Base-by-base conservation (phyloP, 2,329 filamentous ascomycete species). In the Penicillium olsonii region DNA sequence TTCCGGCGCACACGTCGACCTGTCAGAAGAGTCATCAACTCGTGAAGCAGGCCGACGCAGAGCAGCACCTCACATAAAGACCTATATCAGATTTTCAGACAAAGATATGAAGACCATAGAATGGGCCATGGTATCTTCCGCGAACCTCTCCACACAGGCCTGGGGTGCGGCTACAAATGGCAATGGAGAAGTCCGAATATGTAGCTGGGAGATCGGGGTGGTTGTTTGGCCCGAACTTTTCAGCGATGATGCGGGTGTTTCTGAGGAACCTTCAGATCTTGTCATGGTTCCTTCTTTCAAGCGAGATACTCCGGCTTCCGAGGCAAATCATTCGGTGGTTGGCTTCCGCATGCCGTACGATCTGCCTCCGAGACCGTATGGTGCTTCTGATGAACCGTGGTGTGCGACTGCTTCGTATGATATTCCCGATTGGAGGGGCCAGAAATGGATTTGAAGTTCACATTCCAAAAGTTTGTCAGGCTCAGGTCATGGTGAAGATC, bases 11-110 rank as follows among this genome's bases (percentile, higher is more conserved):
- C 48, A 43, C 17, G 50, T 50, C 35, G 59, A 45, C 17, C 26
- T 35, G 22, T 54, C 41, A 17, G 47, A 49, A 50, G 49, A 56
- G 11, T 37, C 42, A 9, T 14, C 22, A 12, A 56, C 42, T 20
- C 64, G 63, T 5, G 77, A 87, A 52, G 81, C 82, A 8, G 84
- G 85, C 1, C 77, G 88, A 45, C 76, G 82, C 40, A 78, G 83
- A 24, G 90, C 90, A 15, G 89, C 90, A 1, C 91, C 91, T 0
- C 91, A 96, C 60, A 88, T 95, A 66, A 96, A 96, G 68, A 95
- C 90, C 0, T 96, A 94, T 62, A 84, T 92, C 37, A 83, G 88
- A 4, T 91, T 80, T 60, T 57, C 68, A 0, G 66, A 75, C 42
- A 29, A 59, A 4, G 50, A 62, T 2, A 72, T 73, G 64, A 63